phyloP scores from a whole-genome alignment of 768 basidiomycete genomes.

The Termitomyces sp. region DNA sequence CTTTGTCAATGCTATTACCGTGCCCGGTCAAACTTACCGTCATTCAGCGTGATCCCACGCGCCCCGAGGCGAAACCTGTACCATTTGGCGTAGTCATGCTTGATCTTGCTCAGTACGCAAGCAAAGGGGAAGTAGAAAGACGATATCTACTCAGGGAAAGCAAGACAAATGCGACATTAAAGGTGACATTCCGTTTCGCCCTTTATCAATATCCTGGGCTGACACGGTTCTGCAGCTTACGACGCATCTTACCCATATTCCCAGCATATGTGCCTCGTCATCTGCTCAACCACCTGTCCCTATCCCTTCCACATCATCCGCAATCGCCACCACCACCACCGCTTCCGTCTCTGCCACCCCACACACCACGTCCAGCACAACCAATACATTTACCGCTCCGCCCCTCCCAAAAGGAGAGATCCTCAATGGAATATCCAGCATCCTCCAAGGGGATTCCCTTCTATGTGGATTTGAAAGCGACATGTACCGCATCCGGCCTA shows the following conservation, averaged over 20 bases:
- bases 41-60: conserved; percentile 56
- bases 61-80: conserved; percentile 25
- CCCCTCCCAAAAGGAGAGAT: conserved; percentile 71
- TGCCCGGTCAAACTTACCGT: conserved; percentile 63
- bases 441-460: conserved; percentile 29
- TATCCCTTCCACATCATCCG: not conserved
- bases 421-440: conserved; percentile 56
- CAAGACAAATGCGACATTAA: conserved; percentile 75
- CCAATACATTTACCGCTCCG: conserved; percentile 47
- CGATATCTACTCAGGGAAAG: conserved; percentile 65
- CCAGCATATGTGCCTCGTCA: conserved; percentile 11
- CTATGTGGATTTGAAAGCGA: conserved; percentile 34
- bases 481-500: conserved; percentile 44
- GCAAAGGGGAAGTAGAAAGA: conserved; percentile 52
- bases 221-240: conserved; percentile 37
- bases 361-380: conserved; percentile 1
- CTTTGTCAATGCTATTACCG: conserved; percentile 40
- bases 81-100: conserved; percentile 61
- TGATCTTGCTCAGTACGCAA: conserved; percentile 72
- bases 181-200: conserved; percentile 32
- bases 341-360: not conserved
- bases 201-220: not conserved
- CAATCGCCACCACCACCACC: not conserved
- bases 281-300: not conserved
- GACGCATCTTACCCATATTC: conserved; percentile 37